Evolutionary conservation across 75 land plant genomes (phyloP).

Genomic region (Ceratopteris richardii): DNA sequence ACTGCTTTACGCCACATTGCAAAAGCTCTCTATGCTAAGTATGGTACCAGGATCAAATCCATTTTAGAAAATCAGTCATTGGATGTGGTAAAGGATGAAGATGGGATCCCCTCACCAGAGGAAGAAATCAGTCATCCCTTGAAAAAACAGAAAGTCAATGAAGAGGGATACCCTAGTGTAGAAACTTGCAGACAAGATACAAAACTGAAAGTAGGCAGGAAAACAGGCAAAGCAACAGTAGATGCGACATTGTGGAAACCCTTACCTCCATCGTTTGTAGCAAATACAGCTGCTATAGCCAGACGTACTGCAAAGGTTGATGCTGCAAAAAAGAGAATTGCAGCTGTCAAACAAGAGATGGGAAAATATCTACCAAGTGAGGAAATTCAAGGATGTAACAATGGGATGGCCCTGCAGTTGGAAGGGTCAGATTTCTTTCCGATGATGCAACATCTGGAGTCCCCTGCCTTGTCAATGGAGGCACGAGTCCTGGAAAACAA

Average conservation of each 20-base stretch:
- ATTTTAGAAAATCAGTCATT: background rate
- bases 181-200: too few species aligned
- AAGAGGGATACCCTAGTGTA: too few species aligned
- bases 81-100: background rate
- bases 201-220: too few species aligned
- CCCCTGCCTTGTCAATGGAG: too few species aligned
- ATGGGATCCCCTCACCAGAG: background rate
- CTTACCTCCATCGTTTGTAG: constrained; percentile 54
- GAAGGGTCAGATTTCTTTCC: too few species aligned
- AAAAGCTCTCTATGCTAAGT: constrained; percentile 3
- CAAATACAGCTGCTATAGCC: constrained; percentile 22
- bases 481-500: too few species aligned
- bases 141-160: background rate
- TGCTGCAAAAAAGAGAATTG: constrained; percentile 1
- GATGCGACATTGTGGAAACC: constrained; percentile 18
- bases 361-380: background rate
- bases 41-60: background rate
- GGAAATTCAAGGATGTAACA: too few species aligned
- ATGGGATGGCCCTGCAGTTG: too few species aligned
- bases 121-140: background rate
- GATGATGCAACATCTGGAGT: too few species aligned
- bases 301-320: constrained; percentile 11
- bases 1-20: background rate
- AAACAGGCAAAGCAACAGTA: too few species aligned
- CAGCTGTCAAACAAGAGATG: background rate